Conservation (phyloP, 228 moss, liverwort and hornwort genomes). For the Sphagnum magellanicum region DNA sequence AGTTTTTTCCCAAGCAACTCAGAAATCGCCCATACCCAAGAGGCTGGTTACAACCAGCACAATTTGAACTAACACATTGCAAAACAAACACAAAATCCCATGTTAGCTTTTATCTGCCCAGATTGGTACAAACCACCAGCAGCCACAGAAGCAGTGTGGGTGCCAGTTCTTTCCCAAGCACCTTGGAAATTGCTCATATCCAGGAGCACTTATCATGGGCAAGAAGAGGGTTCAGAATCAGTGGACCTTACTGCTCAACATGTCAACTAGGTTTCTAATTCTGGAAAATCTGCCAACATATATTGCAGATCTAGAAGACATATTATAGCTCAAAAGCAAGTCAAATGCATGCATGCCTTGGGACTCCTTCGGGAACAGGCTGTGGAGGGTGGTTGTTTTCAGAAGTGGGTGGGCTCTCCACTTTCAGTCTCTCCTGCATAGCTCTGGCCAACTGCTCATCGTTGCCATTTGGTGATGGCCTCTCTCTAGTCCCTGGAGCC, state of each 20-base stretch:
- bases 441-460: constrained; percentile 51
- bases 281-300: too few relatives aligned
- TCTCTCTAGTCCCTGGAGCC: constrained; percentile 11
- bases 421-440: constrained; percentile 48
- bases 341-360: constrained; percentile 4
- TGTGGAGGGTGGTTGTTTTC: constrained; percentile 15
- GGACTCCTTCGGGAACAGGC: constrained; percentile 6
- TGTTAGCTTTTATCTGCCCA: too few relatives aligned
- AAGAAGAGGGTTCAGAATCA: neutral
- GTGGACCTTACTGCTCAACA: neutral
- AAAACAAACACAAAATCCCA: constrained; percentile 20
- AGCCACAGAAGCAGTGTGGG: neutral
- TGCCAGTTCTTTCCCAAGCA: neutral
- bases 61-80: constrained; percentile 38
- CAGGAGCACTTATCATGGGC: neutral
- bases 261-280: neutral
- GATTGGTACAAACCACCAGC: too few relatives aligned
- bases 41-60: constrained; percentile 72
- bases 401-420: constrained; percentile 17
- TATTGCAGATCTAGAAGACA: neutral
- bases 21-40: constrained; percentile 85
- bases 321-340: neutral
- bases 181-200: neutral
- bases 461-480: constrained; percentile 28
- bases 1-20: constrained; percentile 85